Conservation (phyloP, 2,329 filamentous ascomycete species). For the Claviceps africana region DNA sequence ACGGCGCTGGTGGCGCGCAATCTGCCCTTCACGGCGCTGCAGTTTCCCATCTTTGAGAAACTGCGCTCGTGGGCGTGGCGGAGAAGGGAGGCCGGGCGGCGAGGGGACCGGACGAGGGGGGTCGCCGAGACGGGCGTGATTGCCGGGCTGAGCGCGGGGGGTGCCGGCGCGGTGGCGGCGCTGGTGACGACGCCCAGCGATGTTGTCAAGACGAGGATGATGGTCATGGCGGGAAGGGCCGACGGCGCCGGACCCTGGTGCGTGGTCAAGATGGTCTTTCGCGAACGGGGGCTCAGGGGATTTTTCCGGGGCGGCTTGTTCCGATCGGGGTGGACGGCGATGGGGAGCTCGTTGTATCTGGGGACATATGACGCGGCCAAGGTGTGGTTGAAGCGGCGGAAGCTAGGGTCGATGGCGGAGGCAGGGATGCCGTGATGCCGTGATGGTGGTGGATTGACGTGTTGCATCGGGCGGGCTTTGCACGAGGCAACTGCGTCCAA, state of each 20-base stretch:
- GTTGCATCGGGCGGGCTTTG: too few species aligned
- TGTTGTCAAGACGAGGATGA: constrained; percentile 80
- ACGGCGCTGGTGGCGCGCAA: constrained; percentile 70
- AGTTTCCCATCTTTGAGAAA: constrained; percentile 77
- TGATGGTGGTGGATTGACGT: too few species aligned
- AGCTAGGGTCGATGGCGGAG: constrained; percentile 24
- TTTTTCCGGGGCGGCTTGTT: constrained; percentile 65
- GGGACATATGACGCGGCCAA: constrained; percentile 75
- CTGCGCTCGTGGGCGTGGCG: constrained; percentile 42
- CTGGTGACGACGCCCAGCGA: constrained; percentile 80
- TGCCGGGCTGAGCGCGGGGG: constrained; percentile 59
- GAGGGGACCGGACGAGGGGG: constrained; percentile 10
- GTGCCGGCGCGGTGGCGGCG: constrained; percentile 61
- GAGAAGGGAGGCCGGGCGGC: constrained; percentile 15
- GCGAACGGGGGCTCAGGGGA: constrained; percentile 54
- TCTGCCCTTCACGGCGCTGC: constrained; percentile 72
- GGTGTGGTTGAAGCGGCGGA: constrained; percentile 39
- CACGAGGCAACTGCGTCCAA: too few species aligned
- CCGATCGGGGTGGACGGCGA: constrained; percentile 64
- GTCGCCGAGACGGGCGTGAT: constrained; percentile 55
- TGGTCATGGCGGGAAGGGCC: constrained; percentile 46
- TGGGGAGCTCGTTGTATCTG: constrained; percentile 73
- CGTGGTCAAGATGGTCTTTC: constrained; percentile 51
- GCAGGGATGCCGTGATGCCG: constrained; percentile 15
- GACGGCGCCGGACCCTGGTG: constrained; percentile 29